A percentile compares a stretch with the other conserved stretches of the same genome.
Conservation (phyloP, 1,284 basidiomycete genomes). For the Spongiforma sp. region DNA sequence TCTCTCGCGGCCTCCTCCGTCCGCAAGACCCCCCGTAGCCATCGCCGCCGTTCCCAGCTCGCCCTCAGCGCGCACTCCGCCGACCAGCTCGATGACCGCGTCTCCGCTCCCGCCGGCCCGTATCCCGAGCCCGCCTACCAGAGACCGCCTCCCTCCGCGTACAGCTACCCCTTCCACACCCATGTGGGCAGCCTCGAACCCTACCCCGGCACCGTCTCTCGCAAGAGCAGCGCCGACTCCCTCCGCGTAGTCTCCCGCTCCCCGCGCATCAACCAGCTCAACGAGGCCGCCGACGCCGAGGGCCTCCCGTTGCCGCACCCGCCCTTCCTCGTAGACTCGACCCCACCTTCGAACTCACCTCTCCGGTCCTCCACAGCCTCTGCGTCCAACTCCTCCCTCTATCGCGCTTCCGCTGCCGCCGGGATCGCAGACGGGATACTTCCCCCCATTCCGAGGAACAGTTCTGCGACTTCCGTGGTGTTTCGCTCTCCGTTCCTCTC, state of each 20-base stretch:
- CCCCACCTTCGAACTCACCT: conserved; percentile 41
- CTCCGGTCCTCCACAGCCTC: conserved; percentile 40
- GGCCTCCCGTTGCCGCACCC: conserved; percentile 49
- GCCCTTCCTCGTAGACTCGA: conserved; percentile 54
- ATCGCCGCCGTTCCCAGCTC: conserved; percentile 36
- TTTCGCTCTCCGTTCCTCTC: conserved; percentile 73
- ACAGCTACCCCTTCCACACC: conserved; percentile 58
- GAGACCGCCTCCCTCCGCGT: conserved; percentile 53
- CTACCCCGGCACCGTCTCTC: conserved; percentile 43
- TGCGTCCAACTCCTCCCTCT: conserved; percentile 27
- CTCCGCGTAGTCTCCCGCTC: conserved; percentile 34
- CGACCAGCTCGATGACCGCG: conserved; percentile 14
- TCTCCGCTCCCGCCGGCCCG: conserved; percentile 9
- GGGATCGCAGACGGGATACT: conserved; percentile 16
- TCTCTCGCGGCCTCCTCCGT: conserved; percentile 17
- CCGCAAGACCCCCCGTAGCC: conserved; percentile 26
- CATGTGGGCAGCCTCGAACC: conserved; percentile 68
- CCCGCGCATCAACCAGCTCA: conserved; percentile 22
- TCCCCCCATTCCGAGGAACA: conserved; percentile 38
- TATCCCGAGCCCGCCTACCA: conserved; percentile 10
- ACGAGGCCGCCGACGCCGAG: conserved; percentile 28
- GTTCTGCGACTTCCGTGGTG: conserved; percentile 52
- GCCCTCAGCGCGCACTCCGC: conserved; percentile 21
- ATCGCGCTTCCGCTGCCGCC: conserved; percentile 35
- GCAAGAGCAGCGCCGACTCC: conserved; percentile 42